Conservation (phyloP, 164 flowering plant genomes). For the Sextonia rubra region DNA sequence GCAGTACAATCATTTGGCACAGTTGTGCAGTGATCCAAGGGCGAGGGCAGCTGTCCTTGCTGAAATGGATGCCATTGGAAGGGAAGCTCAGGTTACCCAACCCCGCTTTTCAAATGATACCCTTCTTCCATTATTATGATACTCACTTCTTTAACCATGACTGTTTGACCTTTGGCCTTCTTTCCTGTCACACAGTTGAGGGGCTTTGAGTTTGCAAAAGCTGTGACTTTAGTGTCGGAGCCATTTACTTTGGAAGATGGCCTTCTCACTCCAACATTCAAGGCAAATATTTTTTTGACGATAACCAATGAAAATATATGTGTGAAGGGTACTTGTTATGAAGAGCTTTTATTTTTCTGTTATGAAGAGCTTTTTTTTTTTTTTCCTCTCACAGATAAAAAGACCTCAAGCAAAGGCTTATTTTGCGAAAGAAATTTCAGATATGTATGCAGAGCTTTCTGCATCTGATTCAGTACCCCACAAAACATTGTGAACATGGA, state of each 20-base stretch:
- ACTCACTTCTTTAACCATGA: neutral
- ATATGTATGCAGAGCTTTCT: constrained; percentile 71
- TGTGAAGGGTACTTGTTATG: no score
- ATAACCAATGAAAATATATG: neutral
- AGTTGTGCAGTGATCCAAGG: constrained; percentile 70
- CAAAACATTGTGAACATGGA: constrained; percentile 2
- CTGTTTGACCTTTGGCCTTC: neutral
- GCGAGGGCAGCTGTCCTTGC: constrained; percentile 76
- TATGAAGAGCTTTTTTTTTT: no score
- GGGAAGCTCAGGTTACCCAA: constrained; percentile 70
- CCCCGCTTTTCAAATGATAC: neutral
- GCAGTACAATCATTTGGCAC: constrained; percentile 61
- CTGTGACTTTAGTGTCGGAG: constrained; percentile 72
- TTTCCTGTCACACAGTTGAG: constrained; percentile 52
- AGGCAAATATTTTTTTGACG: constrained; percentile 36
- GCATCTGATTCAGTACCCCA: constrained; percentile 30
- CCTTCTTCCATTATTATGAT: neutral
- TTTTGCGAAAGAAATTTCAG: constrained; percentile 63
- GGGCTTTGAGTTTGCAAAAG: constrained; percentile 92
- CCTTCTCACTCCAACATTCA: constrained; percentile 88
- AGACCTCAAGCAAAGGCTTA: constrained; percentile 91
- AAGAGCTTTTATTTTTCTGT: neutral
- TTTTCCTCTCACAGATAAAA: constrained; percentile 49
- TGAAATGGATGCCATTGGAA: constrained; percentile 80
- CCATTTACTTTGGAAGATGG: constrained; percentile 88